These are phyloP conservation scores for Ilex asprella DNA, from an alignment of 257 asterid species.

Conservation along the genomic window DNA sequence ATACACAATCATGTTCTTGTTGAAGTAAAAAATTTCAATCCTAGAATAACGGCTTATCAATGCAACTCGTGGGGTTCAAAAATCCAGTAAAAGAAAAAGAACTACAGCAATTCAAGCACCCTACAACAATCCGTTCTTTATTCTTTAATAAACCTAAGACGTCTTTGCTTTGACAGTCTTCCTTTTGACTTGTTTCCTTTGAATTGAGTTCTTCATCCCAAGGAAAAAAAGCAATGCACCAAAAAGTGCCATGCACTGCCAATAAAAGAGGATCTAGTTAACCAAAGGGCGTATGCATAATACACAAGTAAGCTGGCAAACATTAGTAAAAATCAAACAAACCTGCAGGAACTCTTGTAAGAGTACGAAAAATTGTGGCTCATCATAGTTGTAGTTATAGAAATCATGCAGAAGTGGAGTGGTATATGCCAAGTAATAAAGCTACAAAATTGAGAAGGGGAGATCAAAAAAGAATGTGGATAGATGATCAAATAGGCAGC, in stretches of 20 bases:
- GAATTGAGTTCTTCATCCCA: conserved; percentile 74
- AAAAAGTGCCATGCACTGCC: conserved; percentile 48
- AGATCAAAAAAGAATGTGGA: not conserved
- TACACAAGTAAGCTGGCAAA: not conserved
- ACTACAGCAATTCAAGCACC: not conserved
- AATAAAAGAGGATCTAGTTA: conserved; percentile 15
- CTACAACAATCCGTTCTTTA: conserved; percentile 6
- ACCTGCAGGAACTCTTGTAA: conserved; percentile 77
- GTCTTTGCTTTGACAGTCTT: conserved; percentile 55
- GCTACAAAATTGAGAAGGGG: conserved; percentile 35
- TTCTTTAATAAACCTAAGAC: conserved; percentile 17
- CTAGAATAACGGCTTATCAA: not conserved
- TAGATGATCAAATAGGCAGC: not conserved
- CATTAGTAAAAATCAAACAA: not conserved
- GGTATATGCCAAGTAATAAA: conserved; percentile 46
- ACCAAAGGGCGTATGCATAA: not conserved
- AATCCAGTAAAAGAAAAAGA: not conserved
- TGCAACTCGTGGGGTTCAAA: not conserved
- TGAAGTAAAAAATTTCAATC: not conserved
- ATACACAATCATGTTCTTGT: no score
- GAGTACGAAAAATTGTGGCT: conserved; percentile 36
- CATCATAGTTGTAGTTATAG: conserved; percentile 43
- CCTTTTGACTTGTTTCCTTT: conserved; percentile 56
- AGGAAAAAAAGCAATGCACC: conserved; percentile 77
- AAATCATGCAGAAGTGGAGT: conserved; percentile 63